Conservation (phyloP, 306 rosid species). For the Sphenostylis stenocarpa region DNA sequence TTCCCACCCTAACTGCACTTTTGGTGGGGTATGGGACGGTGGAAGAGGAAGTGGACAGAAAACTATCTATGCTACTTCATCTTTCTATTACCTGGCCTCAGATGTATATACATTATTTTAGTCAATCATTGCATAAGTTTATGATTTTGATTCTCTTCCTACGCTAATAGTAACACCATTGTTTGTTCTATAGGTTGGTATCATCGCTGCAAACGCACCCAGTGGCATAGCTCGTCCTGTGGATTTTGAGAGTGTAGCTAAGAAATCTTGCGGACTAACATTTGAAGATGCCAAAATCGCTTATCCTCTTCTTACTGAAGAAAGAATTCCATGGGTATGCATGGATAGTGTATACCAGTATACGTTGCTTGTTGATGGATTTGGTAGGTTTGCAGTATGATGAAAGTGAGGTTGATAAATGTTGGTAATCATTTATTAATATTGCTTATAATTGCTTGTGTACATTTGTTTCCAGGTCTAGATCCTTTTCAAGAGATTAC, state of each 20-base stretch:
- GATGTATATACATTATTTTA: conserved; percentile 29
- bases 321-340: conserved; percentile 54
- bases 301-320: conserved; percentile 30
- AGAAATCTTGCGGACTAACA: conserved; percentile 55
- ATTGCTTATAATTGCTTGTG: background rate
- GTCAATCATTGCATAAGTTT: background rate
- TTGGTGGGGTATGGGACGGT: conserved; percentile 82
- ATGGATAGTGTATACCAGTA: conserved; percentile 66
- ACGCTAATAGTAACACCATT: background rate
- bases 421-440: background rate
- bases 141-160: background rate
- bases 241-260: conserved; percentile 51
- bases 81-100: conserved; percentile 67
- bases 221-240: conserved; percentile 38
- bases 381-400: conserved; percentile 42
- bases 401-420: background rate
- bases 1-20: conserved; percentile 65
- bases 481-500: conserved; percentile 69
- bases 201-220: conserved; percentile 45
- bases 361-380: conserved; percentile 67
- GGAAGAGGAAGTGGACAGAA: conserved; percentile 76
- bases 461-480: conserved; percentile 41
- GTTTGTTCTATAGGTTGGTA: conserved; percentile 46
- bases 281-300: conserved; percentile 44
- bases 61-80: conserved; percentile 61